These are phyloP conservation scores for Eucalyptus erythrocorys DNA, from an alignment of 345 rosid genomes.

Conservation along the genomic window DNA sequence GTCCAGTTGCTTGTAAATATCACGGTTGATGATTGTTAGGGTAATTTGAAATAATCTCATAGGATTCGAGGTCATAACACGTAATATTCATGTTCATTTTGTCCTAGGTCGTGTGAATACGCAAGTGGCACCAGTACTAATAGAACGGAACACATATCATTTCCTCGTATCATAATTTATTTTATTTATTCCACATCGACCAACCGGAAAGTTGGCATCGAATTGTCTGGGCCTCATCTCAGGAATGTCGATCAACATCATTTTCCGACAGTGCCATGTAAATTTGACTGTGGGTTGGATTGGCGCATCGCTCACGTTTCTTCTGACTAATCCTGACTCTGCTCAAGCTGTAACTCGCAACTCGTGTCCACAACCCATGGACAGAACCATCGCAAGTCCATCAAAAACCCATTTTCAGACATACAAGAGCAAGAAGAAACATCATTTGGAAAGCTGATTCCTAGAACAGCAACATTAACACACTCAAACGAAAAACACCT, in stretches of 20 bases:
- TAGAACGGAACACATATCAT: background rate
- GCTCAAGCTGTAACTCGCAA: background rate
- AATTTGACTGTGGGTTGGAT: background rate
- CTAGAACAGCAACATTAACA: background rate
- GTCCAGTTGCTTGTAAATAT: background rate
- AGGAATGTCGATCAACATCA: background rate
- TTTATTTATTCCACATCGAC: background rate
- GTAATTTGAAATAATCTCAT: background rate
- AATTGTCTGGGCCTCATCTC: background rate
- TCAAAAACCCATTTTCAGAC: background rate
- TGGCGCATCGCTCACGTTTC: background rate
- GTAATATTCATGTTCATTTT: background rate
- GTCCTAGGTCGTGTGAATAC: background rate
- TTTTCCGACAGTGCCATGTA: background rate
- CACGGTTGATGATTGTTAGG: background rate
- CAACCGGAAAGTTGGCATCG: background rate
- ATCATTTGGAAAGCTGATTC: background rate
- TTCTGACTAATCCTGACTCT: background rate
- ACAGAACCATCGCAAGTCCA: background rate
- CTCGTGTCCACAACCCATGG: background rate
- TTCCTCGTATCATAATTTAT: background rate
- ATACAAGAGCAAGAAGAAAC: background rate
- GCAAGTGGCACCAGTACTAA: background rate
- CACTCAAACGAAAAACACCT: background rate
- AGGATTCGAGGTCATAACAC: background rate